phyloP scores from a whole-genome alignment of 331 rosid species.

The Saraca asoca region DNA sequence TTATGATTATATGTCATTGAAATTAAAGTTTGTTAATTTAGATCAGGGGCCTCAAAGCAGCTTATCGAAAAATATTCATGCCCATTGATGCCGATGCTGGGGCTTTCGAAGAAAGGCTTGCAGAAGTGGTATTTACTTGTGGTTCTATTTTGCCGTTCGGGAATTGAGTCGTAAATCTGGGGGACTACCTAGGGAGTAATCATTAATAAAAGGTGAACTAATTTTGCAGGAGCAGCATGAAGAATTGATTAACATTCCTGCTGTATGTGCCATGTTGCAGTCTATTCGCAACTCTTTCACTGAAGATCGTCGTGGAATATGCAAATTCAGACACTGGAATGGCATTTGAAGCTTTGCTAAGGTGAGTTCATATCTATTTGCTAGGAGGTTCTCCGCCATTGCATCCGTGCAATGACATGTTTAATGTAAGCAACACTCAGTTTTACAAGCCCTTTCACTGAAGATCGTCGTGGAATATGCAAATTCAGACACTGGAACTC shows the following conservation, averaged over 20 bases:
- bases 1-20: slow-evolving; percentile 3
- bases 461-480: slow-evolving; percentile 72
- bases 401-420: background rate
- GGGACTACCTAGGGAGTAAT: background rate
- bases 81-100: slow-evolving; percentile 44
- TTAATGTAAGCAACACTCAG: background rate
- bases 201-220: slow-evolving; percentile 6
- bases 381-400: background rate
- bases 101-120: slow-evolving; percentile 74
- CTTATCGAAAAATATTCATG: slow-evolving; percentile 84
- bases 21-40: slow-evolving; percentile 33
- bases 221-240: slow-evolving; percentile 67
- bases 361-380: slow-evolving; percentile 5
- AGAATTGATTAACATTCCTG: slow-evolving; percentile 51
- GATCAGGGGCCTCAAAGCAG: slow-evolving; percentile 69
- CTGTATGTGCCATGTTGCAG: slow-evolving; percentile 56
- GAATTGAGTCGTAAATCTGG: slow-evolving; percentile 8
- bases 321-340: slow-evolving; percentile 71
- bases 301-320: slow-evolving; percentile 68
- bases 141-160: background rate
- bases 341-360: slow-evolving; percentile 45
- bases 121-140: slow-evolving; percentile 66
- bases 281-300: slow-evolving; percentile 61
- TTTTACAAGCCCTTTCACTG: background rate
- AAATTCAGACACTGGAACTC: slow-evolving; percentile 40